Conservation (phyloP, 23 red algal species). For the Cyanidioschyzon merolae region DNA sequence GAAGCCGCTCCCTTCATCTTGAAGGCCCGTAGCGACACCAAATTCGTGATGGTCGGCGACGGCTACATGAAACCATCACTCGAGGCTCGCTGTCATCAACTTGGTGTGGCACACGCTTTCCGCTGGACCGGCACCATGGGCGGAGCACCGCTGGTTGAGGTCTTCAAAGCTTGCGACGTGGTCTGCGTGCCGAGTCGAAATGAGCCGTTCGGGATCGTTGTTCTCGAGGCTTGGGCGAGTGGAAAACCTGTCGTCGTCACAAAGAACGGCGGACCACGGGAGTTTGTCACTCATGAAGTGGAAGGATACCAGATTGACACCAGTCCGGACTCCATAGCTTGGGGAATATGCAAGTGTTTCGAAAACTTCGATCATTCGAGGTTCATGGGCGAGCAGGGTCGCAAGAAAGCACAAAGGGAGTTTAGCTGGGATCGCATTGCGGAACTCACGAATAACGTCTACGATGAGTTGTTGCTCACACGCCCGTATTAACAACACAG, state of each 20-base stretch:
- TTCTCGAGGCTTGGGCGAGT: conserved; percentile 89
- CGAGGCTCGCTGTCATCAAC: conserved; percentile 39
- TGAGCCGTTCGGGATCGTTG: conserved; percentile 98
- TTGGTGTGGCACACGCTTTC: conserved; percentile 44
- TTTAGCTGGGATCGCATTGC: conserved; percentile 90
- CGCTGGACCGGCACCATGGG: conserved; percentile 60
- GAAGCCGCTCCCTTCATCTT: conserved; percentile 66
- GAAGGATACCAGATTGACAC: conserved; percentile 80
- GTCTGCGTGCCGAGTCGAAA: conserved; percentile 82
- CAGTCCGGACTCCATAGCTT: conserved; percentile 50
- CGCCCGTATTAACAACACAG: background rate
- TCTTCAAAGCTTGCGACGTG: conserved; percentile 87
- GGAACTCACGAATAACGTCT: conserved; percentile 64
- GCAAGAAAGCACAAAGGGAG: conserved; percentile 65
- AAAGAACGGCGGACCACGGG: conserved; percentile 80
- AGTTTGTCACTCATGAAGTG: conserved; percentile 92
- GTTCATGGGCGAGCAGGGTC: conserved; percentile 75
- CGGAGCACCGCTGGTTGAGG: conserved; percentile 61
- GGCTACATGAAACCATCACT: conserved; percentile 82
- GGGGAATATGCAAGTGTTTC: conserved; percentile 70
- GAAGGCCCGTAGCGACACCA: conserved; percentile 55
- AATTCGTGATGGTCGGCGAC: conserved; percentile 90
- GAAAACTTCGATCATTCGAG: conserved; percentile 63
- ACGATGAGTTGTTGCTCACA: conserved; percentile 50
- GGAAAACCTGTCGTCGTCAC: conserved; percentile 96